Conservation (phyloP, 345 rosid species). For the Anacardium occidentale region DNA sequence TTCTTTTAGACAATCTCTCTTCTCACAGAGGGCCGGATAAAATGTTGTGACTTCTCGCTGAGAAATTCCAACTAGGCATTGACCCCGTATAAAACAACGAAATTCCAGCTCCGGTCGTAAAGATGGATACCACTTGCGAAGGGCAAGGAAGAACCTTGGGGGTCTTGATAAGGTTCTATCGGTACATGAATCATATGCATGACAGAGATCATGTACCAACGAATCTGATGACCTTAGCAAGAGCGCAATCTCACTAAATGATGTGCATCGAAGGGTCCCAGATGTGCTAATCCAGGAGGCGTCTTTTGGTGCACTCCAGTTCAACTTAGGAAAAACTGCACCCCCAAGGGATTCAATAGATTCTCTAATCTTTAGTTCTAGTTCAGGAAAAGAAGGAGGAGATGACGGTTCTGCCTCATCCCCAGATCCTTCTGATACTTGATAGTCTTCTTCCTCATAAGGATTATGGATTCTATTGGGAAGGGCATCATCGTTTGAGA, state of each 20-base stretch:
- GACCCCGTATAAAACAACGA: constrained; percentile 61
- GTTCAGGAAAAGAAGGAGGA: constrained; percentile 68
- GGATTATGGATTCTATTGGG: constrained; percentile 72
- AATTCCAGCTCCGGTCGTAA: constrained; percentile 75
- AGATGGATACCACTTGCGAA: constrained; percentile 71
- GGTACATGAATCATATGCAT: constrained; percentile 70
- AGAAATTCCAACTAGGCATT: constrained; percentile 59
- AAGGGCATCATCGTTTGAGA: constrained; percentile 64
- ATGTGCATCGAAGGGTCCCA: constrained; percentile 63
- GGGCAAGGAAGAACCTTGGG: constrained; percentile 64
- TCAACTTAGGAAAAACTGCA: constrained; percentile 68
- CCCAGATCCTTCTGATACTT: constrained; percentile 60
- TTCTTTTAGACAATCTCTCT: constrained; percentile 34
- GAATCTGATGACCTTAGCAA: constrained; percentile 77
- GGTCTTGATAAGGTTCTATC: constrained; percentile 56
- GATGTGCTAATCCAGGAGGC: constrained; percentile 82
- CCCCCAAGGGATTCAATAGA: constrained; percentile 73
- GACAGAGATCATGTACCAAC: constrained; percentile 64
- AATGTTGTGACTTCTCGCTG: constrained; percentile 80
- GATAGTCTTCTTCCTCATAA: constrained; percentile 64
- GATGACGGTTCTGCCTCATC: constrained; percentile 52
- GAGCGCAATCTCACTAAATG: constrained; percentile 64
- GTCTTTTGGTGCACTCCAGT: constrained; percentile 95
- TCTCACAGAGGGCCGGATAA: constrained; percentile 53
- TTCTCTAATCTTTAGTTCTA: constrained; percentile 55